phyloP scores from a whole-genome alignment of 208 protist genomes.

The Leishmania aethiopica region DNA sequence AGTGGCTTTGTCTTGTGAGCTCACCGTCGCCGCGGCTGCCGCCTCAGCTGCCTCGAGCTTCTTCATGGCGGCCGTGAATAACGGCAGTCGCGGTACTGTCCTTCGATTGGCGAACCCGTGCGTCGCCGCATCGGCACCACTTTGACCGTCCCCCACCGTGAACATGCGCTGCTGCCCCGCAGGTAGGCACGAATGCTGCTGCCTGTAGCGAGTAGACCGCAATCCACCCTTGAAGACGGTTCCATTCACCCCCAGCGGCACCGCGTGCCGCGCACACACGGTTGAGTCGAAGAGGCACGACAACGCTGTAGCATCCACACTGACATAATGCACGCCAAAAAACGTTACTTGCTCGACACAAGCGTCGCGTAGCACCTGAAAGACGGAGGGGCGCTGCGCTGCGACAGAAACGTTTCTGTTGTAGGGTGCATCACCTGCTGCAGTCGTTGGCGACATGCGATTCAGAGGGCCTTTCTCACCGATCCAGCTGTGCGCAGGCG shows the following conservation, averaged over 20 bases:
- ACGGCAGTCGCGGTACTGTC: neutral
- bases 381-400: neutral
- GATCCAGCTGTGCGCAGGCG: neutral
- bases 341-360: slow-evolving; percentile 4
- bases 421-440: neutral
- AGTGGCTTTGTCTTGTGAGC: neutral
- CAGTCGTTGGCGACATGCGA: neutral
- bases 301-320: slow-evolving; percentile 34
- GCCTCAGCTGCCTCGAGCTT: slow-evolving; percentile 2
- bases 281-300: slow-evolving; percentile 51
- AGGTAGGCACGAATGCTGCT: slow-evolving; percentile 5
- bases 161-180: neutral
- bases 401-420: neutral
- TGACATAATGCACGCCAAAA: slow-evolving; percentile 42
- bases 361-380: neutral
- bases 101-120: neutral
- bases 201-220: slow-evolving; percentile 5
- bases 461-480: neutral
- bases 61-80: neutral
- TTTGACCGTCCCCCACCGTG: neutral
- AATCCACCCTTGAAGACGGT: slow-evolving; percentile 15
- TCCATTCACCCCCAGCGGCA: slow-evolving; percentile 54
- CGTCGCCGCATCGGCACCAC: neutral
- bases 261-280: slow-evolving; percentile 26
- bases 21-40: neutral